Base-by-base conservation (phyloP, 1,139 yeast genomes). In the Diutina ranongensis region DNA sequence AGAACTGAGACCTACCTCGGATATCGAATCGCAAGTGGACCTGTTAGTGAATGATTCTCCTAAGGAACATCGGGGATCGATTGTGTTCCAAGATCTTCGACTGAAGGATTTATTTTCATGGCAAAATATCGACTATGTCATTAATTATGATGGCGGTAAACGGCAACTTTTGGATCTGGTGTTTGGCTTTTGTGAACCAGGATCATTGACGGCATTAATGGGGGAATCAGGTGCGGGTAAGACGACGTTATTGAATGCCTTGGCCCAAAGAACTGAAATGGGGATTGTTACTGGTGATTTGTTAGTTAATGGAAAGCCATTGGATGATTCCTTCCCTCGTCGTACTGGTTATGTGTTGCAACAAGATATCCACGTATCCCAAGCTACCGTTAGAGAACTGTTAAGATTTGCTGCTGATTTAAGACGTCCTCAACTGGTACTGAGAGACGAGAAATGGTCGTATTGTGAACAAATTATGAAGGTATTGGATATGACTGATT, bases 141-240 rank as follows among this genome's bases (percentile, higher is more conserved):
- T 77, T 82, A 55, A 22, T n/a, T 38, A 82, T 83, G 58, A 59
- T 63, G 20, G 85, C 76, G 55, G 69, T 75, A n/a, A 71, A 87
- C 55, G 72, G 80, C 40, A 73, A 20, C 42, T 84, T 54, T 68
- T 84, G 57, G 71, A 75, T 55, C 74, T 76, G 50, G 85, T 84
- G 47, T 88, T 83, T 59, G 94, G 94, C 46, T 84, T 86, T 84
- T 92, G 84, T 44, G 80, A 80, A 57, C 89, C 89, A 12, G 68
- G 68, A 45, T 62, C 62, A 50, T 55, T 63, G 48, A 63, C 53
- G 56, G 67, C 67, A 16, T 65, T 83, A 40, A 83, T 84, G 94
- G 94, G 94, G 52, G 83, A 89, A 19, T 82, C 94, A 20, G 94
- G 94, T 64, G 94, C 94, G 45, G 94, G 94, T 68, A 83, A 83